Base-by-base conservation (phyloP, 2,329 filamentous ascomycete species). In the Torrubiella hemipterigena region DNA sequence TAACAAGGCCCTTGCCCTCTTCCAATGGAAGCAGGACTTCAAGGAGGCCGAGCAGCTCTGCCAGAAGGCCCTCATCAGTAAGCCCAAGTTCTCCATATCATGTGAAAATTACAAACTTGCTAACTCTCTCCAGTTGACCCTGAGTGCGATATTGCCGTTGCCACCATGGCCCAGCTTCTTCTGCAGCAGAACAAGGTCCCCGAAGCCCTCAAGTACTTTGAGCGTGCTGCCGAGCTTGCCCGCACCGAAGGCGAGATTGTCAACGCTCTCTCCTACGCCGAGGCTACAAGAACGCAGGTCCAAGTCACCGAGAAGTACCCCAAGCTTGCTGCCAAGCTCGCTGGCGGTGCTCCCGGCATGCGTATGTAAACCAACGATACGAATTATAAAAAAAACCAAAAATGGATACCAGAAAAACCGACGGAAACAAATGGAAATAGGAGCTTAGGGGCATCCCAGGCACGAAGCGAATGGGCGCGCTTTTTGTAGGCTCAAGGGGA, bases 11-110 rank as follows among this genome's bases (percentile, higher is more conserved):
- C 72, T 98, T 17, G 86, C 89, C 10, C 68, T 96, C 28, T 96
- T 95, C 73, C 91, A 98, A 56, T 95, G 87, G 81, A 96, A 94
- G 69, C 81, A 93, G 49, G 89, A 96, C 59, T 96, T 93, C 52
- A 67, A 73, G 38, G 89, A 94, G 58, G 89, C 91, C 3, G 87
- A 98, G 67, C 84, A 91, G 60, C 70, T 98, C 31, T 98, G 91
- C 69, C 79, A 95, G 60, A 95, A 94, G 69, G 91, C 91, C 18
- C 68, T 98, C 30, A 94, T 95, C 50, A 93, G 86, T 94, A 71
- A 67, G n/a, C n/a, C n/a, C n/a, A n/a, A n/a, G 83, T 69, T 29
- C 11, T 13, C 11, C 17, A 33, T 48, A 17, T 7, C n/a, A 20
- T 38, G 7, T 29, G 17, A 32, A 18, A 13, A 15, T 22, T 27